A percentile compares a stretch with the other conserved stretches of the same genome.
Evolutionary conservation across 2,329 filamentous ascomycete genomes (phyloP).

Genomic region (Pseudogymnoascus verrucosus): DNA sequence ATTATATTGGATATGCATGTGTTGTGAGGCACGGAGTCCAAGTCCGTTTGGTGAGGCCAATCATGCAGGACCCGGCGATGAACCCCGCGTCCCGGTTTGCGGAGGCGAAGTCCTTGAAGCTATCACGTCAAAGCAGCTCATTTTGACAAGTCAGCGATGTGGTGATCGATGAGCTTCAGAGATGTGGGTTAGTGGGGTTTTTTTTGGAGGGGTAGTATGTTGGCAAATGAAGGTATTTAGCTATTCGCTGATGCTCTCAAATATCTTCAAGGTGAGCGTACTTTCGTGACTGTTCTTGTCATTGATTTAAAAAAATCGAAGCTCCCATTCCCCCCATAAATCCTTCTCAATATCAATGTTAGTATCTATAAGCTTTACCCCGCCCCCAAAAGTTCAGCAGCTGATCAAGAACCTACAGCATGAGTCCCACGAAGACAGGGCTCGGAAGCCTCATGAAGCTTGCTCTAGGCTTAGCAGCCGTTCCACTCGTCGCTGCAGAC

Average conservation of each 20-base stretch:
- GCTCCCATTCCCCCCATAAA: background rate
- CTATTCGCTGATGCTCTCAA: background rate
- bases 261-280: background rate
- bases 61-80: background rate
- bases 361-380: background rate
- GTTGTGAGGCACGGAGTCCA: background rate
- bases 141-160: background rate
- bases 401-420: background rate
- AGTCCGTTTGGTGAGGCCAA: background rate
- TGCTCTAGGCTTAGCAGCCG: background rate
- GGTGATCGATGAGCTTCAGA: background rate
- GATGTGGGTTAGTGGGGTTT: background rate
- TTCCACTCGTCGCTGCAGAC: slow-evolving; percentile 26
- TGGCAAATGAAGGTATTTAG: background rate
- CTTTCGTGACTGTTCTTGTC: background rate
- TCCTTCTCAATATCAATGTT: background rate
- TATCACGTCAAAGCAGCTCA: slow-evolving; percentile 8
- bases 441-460: background rate
- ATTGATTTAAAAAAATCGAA: background rate
- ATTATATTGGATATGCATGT: background rate
- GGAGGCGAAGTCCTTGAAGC: background rate
- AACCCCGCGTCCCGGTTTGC: background rate
- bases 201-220: background rate
- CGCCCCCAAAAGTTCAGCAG: background rate
- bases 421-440: background rate